Evolutionary conservation across 805 yeast species (phyloP).

Genomic region (Candida takata): DNA sequence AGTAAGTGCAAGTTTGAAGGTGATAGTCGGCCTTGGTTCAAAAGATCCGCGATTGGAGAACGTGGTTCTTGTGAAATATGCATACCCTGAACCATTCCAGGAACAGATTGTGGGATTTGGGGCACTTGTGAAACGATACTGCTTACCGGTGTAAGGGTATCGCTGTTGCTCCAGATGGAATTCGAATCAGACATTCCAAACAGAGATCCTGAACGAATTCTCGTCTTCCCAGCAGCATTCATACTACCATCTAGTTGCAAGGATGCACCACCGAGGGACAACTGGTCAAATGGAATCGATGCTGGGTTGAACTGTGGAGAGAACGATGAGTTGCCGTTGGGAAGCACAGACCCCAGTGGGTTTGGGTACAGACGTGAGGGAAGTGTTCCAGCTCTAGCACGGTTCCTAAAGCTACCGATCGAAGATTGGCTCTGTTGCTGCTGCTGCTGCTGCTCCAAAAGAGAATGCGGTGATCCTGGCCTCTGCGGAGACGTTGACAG

Average conservation of each 20-base stretch:
- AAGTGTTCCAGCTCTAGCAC: conserved; percentile 75
- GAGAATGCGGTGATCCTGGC: conserved; percentile 22
- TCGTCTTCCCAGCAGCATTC: conserved; percentile 13
- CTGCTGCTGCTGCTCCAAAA: conserved; percentile 16
- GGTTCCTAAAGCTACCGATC: conserved; percentile 37
- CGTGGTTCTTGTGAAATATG: conserved; percentile 5
- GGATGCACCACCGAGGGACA: conserved; percentile 15
- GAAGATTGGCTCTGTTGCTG: conserved; percentile 18
- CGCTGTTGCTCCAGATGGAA: conserved; percentile 46
- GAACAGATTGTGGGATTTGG: not conserved
- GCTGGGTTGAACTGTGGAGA: conserved; percentile 15
- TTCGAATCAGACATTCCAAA: conserved; percentile 32
- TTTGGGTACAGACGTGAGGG: conserved; percentile 51
- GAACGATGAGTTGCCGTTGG: conserved; percentile 4
- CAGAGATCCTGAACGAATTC: conserved; percentile 53
- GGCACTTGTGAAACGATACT: no score
- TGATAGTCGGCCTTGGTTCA: conserved; percentile 15
- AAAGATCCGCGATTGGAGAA: conserved; percentile 5
- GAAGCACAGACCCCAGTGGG: conserved; percentile 20
- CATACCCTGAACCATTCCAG: conserved; percentile 1
- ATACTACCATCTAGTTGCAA: not conserved
- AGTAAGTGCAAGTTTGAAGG: conserved; percentile 11
- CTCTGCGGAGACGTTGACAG: conserved; percentile 20
- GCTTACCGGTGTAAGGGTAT: no score
- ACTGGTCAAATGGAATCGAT: conserved; percentile 17